Conservation (phyloP, 345 rosid species). For the Nasturtium officinale region DNA sequence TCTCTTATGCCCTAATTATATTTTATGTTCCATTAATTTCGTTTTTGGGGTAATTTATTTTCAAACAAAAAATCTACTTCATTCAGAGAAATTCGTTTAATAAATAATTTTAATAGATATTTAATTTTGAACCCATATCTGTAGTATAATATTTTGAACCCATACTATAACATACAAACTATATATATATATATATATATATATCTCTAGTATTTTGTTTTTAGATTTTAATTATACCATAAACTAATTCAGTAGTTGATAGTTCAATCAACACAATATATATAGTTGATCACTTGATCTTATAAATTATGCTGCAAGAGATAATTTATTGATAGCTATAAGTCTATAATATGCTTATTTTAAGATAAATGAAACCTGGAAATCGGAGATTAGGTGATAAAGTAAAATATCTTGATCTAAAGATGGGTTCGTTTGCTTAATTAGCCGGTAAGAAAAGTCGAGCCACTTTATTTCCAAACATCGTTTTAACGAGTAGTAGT, state of each 20-base stretch:
- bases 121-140: not conserved
- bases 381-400: constrained; percentile 2
- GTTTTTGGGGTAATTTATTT: not conserved
- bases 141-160: too few relatives aligned
- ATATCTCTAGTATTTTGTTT: too few relatives aligned
- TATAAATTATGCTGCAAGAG: not conserved
- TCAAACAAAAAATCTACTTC: not conserved
- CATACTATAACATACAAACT: not conserved
- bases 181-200: too few relatives aligned
- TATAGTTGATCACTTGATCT: not conserved
- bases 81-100: not conserved
- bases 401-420: constrained; percentile 6
- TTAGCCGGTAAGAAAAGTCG: constrained; percentile 34
- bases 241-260: not conserved
- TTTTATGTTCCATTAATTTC: not conserved
- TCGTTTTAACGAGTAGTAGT: constrained; percentile 43
- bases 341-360: not conserved
- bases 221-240: not conserved
- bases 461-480: constrained; percentile 39
- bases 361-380: constrained; percentile 8
- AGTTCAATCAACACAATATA: not conserved
- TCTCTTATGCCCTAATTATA: not conserved
- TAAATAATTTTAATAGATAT: not conserved
- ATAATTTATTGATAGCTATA: not conserved
- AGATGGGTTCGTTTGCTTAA: constrained; percentile 8